Evolutionary conservation across 2,329 filamentous ascomycete species (phyloP).

Genomic region (Mycosphaerelloides madeirae): DNA sequence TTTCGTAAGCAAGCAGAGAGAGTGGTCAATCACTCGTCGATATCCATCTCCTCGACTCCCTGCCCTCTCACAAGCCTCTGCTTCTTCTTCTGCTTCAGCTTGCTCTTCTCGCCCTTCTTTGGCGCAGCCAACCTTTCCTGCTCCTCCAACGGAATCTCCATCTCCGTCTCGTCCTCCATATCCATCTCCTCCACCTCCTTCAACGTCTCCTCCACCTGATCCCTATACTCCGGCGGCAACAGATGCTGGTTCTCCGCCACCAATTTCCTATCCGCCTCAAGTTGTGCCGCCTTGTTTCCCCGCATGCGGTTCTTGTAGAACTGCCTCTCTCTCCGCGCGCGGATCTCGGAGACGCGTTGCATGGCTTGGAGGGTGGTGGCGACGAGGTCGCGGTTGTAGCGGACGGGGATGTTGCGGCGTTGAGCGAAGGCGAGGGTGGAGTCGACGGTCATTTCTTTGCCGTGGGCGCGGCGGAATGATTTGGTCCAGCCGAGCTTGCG

Average conservation of each 20-base stretch:
- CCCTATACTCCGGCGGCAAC: conserved; percentile 57
- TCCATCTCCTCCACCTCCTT: conserved; percentile 54
- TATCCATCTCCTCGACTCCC: conserved; percentile 41
- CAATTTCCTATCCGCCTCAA: conserved; percentile 76
- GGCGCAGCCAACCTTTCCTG: conserved; percentile 37
- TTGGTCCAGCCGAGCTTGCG: conserved; percentile 97
- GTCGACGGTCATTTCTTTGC: conserved; percentile 86
- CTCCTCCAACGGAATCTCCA: conserved; percentile 37
- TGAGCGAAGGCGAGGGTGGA: conserved; percentile 87
- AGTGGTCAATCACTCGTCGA: background rate
- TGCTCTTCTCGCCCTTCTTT: conserved; percentile 31
- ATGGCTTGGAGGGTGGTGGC: conserved; percentile 86
- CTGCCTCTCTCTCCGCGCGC: conserved; percentile 73
- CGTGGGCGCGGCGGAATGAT: conserved; percentile 76
- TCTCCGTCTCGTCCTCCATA: conserved; percentile 56
- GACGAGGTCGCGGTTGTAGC: conserved; percentile 92
- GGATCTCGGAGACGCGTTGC: conserved; percentile 83
- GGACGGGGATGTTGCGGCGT: conserved; percentile 86
- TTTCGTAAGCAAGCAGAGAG: background rate
- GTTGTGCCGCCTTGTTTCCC: conserved; percentile 78
- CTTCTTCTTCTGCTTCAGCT: conserved; percentile 43
- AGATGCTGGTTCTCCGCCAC: conserved; percentile 91
- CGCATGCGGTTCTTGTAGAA: conserved; percentile 94
- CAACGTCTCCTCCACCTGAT: conserved; percentile 48
- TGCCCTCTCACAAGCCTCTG: conserved; percentile 43